Conservation (phyloP, 1,284 basidiomycete genomes). For the Sphaerobolus stellatus region DNA sequence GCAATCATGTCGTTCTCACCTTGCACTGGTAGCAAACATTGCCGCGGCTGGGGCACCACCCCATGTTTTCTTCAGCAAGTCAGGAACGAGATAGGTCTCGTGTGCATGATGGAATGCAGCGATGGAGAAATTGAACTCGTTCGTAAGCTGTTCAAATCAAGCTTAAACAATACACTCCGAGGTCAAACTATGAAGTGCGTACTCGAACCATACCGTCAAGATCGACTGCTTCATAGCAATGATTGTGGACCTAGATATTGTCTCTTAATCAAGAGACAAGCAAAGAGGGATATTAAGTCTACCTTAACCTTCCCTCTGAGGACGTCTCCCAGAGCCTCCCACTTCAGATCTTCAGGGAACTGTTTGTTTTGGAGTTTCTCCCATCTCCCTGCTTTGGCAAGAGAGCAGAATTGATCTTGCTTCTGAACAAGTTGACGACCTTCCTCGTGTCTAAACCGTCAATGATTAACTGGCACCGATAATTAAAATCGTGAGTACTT, state of each 20-base stretch:
- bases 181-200: constrained; percentile 21
- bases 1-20: constrained; percentile 39
- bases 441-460: constrained; percentile 47
- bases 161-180: constrained; percentile 6
- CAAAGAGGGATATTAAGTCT: not conserved
- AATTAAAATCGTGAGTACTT: not conserved
- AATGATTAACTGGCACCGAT: no score
- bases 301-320: constrained; percentile 77
- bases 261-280: constrained; percentile 15
- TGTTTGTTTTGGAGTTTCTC: constrained; percentile 30
- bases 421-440: constrained; percentile 41
- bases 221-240: constrained; percentile 81
- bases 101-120: constrained; percentile 83
- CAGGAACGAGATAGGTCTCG: constrained; percentile 76
- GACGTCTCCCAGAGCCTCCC: constrained; percentile 86
- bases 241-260: constrained; percentile 64
- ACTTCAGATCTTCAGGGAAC: constrained; percentile 79
- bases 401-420: constrained; percentile 41
- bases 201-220: constrained; percentile 75
- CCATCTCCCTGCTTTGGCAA: constrained; percentile 32
- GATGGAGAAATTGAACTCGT: constrained; percentile 77
- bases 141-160: constrained; percentile 54
- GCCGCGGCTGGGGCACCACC: constrained; percentile 67
- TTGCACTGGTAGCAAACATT: constrained; percentile 67
- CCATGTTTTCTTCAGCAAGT: constrained; percentile 70